Evolutionary conservation across 2,329 filamentous ascomycete genomes (phyloP).

Genomic region (Parascedosporium putredinis): DNA sequence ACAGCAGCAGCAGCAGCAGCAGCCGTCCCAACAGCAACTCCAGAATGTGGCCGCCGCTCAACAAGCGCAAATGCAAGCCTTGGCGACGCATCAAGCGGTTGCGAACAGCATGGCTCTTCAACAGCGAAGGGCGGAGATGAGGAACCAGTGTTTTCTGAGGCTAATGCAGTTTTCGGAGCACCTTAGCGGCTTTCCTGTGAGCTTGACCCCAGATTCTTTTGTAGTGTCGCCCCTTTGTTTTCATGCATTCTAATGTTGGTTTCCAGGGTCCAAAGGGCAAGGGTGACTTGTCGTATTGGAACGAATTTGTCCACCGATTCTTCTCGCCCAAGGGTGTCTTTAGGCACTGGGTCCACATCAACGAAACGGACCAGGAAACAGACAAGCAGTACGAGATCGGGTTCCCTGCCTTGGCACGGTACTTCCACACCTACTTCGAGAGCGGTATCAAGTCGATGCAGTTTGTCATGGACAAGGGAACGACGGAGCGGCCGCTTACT

Average conservation of each 20-base stretch:
- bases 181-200: conserved; percentile 45
- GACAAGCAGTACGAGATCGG: conserved; percentile 83
- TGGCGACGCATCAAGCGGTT: conserved; percentile 24
- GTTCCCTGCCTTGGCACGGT: conserved; percentile 71
- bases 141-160: conserved; percentile 47
- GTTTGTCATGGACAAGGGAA: conserved; percentile 65
- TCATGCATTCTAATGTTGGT: conserved; percentile 7
- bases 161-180: conserved; percentile 54
- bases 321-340: conserved; percentile 72
- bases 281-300: conserved; percentile 68
- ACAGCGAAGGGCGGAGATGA: conserved; percentile 40
- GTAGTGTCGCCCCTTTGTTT: not conserved
- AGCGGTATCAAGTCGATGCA: conserved; percentile 81
- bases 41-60: conserved; percentile 21
- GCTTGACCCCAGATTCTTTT: conserved; percentile 14
- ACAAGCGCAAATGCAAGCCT: conserved; percentile 21
- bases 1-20: conserved; percentile 25
- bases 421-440: conserved; percentile 81
- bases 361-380: conserved; percentile 43
- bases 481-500: conserved; percentile 42
- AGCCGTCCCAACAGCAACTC: conserved; percentile 27
- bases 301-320: conserved; percentile 66
- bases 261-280: conserved; percentile 44
- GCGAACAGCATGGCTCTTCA: conserved; percentile 28
- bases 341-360: conserved; percentile 56